These are phyloP conservation scores for Corymbia calophylla DNA, from an alignment of 441 rosid species.

Conservation along the genomic window DNA sequence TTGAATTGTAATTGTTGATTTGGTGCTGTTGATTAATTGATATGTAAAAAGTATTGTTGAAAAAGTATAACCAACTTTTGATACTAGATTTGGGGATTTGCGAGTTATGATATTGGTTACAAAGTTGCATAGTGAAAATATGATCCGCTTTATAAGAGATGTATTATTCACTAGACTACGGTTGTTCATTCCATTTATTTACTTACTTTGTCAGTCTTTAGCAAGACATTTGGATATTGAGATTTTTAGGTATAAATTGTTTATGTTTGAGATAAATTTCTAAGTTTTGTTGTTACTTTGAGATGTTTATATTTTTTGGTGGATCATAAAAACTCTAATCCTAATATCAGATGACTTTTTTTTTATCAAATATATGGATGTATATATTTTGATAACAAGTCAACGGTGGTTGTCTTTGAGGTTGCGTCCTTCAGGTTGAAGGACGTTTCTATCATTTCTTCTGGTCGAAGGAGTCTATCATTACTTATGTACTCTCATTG, in stretches of 20 bases:
- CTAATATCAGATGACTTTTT: neutral
- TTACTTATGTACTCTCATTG: no score
- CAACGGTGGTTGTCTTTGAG: neutral
- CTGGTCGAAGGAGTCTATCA: no score
- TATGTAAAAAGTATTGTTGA: neutral
- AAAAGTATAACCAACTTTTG: neutral
- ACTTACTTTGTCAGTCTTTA: neutral
- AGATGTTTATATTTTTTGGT: no score
- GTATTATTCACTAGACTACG: no score
- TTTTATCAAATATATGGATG: neutral
- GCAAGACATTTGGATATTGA: neutral
- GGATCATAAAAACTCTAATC: neutral
- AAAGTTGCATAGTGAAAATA: neutral
- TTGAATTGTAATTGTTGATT: neutral
- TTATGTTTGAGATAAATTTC: neutral
- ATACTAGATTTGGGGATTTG: neutral
- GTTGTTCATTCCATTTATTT: neutral
- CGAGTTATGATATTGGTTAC: rapidly evolving
- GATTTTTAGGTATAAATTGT: neutral
- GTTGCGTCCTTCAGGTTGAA: no score
- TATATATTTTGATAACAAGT: neutral
- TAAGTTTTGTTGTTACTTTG: neutral
- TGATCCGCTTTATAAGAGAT: neutral
- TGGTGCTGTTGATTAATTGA: neutral
- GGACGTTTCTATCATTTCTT: neutral